phyloP scores from a whole-genome alignment of 345 rosid genomes.

The Passiflora organensis region DNA sequence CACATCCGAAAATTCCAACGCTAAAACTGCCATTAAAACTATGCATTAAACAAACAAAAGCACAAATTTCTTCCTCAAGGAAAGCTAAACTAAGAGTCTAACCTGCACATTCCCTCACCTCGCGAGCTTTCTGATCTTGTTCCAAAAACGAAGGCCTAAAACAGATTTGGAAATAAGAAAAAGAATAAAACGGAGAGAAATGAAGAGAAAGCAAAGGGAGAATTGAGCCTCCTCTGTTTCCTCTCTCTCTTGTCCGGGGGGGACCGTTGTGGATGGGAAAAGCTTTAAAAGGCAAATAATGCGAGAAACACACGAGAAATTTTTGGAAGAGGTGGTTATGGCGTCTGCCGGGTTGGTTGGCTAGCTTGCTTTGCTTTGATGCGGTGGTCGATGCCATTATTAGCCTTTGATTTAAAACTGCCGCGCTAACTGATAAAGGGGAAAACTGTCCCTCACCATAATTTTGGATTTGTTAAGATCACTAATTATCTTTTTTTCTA shows the following conservation, averaged over 20 bases:
- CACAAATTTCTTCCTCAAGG: no score
- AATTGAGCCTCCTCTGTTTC: background rate
- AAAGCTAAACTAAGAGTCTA: no score
- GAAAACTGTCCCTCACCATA: background rate
- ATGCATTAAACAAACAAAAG: no score
- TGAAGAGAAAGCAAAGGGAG: background rate
- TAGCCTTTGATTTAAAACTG: slow-evolving; percentile 33
- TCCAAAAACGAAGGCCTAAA: no score
- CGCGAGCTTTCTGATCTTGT: no score
- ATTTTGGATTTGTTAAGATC: background rate
- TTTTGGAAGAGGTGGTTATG: slow-evolving; percentile 20
- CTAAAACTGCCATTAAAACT: no score
- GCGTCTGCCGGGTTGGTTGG: slow-evolving; percentile 23
- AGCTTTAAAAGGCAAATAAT: background rate
- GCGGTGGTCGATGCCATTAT: slow-evolving; percentile 6
- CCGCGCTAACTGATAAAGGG: slow-evolving; percentile 32
- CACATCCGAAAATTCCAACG: no score
- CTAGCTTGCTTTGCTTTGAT: slow-evolving; percentile 16
- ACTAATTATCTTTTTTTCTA: background rate
- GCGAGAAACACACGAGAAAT: background rate
- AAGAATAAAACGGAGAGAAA: no score
- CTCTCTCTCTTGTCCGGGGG: background rate
- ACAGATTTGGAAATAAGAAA: no score
- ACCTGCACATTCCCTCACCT: no score
- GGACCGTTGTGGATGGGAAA: background rate